phyloP scores from a whole-genome alignment of 1,139 yeast genomes.

The Kazachstania sp. region DNA sequence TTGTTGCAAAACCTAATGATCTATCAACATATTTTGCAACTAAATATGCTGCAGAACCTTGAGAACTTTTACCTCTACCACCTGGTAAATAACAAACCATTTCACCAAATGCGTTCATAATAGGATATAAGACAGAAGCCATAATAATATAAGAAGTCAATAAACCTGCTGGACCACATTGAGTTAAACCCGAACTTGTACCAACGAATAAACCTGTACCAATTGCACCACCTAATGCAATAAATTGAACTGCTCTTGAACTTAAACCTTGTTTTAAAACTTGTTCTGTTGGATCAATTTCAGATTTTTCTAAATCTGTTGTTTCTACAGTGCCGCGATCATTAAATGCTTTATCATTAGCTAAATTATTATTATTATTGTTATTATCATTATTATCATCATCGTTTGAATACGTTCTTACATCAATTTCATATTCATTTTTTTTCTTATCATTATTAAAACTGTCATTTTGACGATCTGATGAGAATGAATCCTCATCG shows the following conservation, averaged over 20 bases:
- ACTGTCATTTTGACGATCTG: no score
- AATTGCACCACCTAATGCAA: constrained; percentile 80
- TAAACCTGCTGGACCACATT: constrained; percentile 63
- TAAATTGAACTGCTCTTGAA: constrained; percentile 59
- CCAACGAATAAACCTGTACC: constrained; percentile 63
- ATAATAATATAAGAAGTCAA: constrained; percentile 35
- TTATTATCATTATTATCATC: background rate
- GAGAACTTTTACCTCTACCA: constrained; percentile 27
- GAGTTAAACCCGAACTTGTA: constrained; percentile 50
- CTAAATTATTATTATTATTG: background rate
- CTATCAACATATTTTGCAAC: constrained; percentile 45
- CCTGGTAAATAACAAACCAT: constrained; percentile 73
- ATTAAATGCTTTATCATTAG: background rate
- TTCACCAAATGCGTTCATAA: constrained; percentile 66
- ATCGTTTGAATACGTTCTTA: background rate
- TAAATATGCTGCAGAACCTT: constrained; percentile 25
- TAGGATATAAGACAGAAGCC: constrained; percentile 45
- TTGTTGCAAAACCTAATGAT: constrained; percentile 65
- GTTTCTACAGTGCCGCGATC: background rate
- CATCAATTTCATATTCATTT: background rate
- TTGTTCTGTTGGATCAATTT: background rate
- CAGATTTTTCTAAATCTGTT: background rate
- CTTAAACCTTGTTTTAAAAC: constrained; percentile 43
- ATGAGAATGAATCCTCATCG: background rate
- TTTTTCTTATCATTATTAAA: background rate